These are phyloP conservation scores for Rhodotorula glutinis DNA, from an alignment of 1,284 basidiomycete species.

Conservation along the genomic window DNA sequence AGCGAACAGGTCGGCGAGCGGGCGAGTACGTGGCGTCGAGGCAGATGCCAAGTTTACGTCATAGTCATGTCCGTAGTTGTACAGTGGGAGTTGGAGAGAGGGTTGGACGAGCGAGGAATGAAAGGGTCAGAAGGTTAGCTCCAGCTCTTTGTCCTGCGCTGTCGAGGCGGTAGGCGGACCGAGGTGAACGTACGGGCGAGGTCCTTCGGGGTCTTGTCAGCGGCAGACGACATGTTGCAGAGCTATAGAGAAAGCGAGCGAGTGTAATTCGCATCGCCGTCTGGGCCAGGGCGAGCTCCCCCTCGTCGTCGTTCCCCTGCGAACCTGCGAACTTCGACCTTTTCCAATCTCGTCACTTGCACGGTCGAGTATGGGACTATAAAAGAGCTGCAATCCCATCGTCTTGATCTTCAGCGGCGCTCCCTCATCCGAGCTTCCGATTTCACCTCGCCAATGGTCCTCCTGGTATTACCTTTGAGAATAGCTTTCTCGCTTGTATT, in stretches of 20 bases:
- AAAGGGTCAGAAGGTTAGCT: not conserved
- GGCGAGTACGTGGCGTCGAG: too few relatives aligned
- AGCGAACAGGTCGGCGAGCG: too few relatives aligned
- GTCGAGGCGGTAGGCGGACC: too few relatives aligned
- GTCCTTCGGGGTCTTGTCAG: constrained; percentile 20
- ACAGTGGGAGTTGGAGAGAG: too few relatives aligned
- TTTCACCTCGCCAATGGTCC: too few relatives aligned
- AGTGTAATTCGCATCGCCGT: not conserved
- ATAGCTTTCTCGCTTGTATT: too few relatives aligned
- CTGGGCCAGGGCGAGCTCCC: not conserved
- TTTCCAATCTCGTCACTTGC: not conserved
- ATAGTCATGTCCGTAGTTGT: too few relatives aligned
- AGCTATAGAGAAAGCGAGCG: not conserved
- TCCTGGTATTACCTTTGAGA: too few relatives aligned
- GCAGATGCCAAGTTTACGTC: too few relatives aligned
- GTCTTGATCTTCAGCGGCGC: not conserved
- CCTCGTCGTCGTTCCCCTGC: too few relatives aligned
- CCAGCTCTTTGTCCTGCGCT: not conserved
- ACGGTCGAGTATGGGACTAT: not conserved
- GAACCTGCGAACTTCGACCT: not conserved
- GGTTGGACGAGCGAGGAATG: not conserved
- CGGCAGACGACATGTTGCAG: constrained; percentile 13
- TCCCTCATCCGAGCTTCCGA: not conserved
- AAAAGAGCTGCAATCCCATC: not conserved
- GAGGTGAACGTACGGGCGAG: constrained; percentile 21